Evolutionary conservation across 2,329 filamentous ascomycete species (phyloP).

Genomic region (Calonectria naviculata): DNA sequence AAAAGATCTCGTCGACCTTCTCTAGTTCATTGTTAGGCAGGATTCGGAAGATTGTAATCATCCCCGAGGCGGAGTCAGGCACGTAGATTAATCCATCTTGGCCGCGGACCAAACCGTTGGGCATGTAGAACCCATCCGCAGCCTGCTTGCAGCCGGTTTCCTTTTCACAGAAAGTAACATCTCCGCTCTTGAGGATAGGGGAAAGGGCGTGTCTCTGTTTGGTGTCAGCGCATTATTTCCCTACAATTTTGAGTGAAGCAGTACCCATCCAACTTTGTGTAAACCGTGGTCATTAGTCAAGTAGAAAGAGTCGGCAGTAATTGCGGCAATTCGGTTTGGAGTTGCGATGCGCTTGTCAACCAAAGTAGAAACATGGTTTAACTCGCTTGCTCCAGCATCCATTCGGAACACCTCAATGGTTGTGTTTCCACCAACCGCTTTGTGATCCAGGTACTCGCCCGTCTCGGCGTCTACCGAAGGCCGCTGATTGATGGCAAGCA

Average conservation of each 20-base stretch:
- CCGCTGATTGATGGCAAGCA: slow-evolving; percentile 31
- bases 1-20: slow-evolving; percentile 21
- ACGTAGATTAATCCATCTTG: slow-evolving; percentile 45
- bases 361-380: slow-evolving; percentile 33
- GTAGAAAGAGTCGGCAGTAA: slow-evolving; percentile 24
- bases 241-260: accelerated
- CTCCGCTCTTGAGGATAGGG: slow-evolving; percentile 36
- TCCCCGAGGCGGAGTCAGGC: slow-evolving; percentile 38
- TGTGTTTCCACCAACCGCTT: slow-evolving; percentile 17
- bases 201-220: slow-evolving; percentile 27
- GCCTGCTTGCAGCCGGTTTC: slow-evolving; percentile 34
- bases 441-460: slow-evolving; percentile 22
- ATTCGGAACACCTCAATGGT: slow-evolving; percentile 35
- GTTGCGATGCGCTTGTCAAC: slow-evolving; percentile 25
- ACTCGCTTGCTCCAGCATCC: not conserved
- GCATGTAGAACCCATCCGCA: slow-evolving; percentile 35
- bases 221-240: not conserved
- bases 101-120: slow-evolving; percentile 44
- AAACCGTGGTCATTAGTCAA: slow-evolving; percentile 35
- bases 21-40: slow-evolving; percentile 9
- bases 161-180: slow-evolving; percentile 42
- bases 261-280: slow-evolving; percentile 29
- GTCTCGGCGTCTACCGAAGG: slow-evolving; percentile 26
- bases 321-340: slow-evolving; percentile 33
- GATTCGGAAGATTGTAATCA: slow-evolving; percentile 28